Percentiles rank a stretch among this genome's conserved stretches.
These are phyloP conservation scores for Carex pumila DNA, from an alignment of 176 grass and related monocot genomes.

Conservation along the genomic window DNA sequence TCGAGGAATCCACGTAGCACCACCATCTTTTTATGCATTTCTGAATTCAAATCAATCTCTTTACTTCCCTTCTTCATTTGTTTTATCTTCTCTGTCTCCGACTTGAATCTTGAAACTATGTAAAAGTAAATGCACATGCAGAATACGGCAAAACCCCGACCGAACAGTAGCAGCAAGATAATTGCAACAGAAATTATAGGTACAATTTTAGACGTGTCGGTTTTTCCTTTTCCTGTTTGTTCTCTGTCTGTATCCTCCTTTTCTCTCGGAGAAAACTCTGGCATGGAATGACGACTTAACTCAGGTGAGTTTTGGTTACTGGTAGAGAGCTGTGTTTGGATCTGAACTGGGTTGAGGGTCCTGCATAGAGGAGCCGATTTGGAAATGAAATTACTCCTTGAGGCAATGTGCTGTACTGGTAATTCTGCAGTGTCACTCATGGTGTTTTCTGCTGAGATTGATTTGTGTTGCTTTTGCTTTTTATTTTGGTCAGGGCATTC, in stretches of 20 bases:
- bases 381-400: neutral
- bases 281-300: neutral
- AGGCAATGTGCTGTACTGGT: neutral
- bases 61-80: neutral
- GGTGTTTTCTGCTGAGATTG: neutral
- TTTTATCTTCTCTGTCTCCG: neutral
- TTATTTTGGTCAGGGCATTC: neutral
- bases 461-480: neutral
- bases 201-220: neutral
- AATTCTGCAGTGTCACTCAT: neutral
- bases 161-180: constrained; percentile 12
- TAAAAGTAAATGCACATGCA: constrained; percentile 24
- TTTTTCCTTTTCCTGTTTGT: neutral
- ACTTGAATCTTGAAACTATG: neutral
- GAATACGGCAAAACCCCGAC: neutral
- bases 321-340: neutral
- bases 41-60: constrained; percentile 13
- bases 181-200: constrained; percentile 11
- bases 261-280: neutral
- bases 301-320: constrained; percentile 3
- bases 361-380: neutral
- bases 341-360: neutral
- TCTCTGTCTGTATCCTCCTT: neutral
- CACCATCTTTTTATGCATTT: constrained; percentile 30
- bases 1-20: constrained; percentile 31